phyloP scores from a whole-genome alignment of 2,329 filamentous ascomycete species.

The Botrytis tulipae region DNA sequence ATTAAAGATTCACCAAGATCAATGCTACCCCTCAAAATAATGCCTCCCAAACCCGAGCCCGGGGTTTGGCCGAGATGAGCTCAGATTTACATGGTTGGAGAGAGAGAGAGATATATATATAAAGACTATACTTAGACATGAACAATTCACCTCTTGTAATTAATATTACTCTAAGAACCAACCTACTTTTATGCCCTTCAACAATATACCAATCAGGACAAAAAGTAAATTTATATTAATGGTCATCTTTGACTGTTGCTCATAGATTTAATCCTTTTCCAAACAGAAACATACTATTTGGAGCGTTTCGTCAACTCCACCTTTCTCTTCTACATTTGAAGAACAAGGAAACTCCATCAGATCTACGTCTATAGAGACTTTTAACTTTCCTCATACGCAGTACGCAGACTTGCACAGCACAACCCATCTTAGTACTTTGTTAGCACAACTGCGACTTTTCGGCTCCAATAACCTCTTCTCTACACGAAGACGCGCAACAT shows the following conservation, averaged over 20 bases:
- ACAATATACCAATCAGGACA: background rate
- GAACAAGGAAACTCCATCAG: background rate
- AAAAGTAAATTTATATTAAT: too few species aligned
- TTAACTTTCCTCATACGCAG: too few species aligned
- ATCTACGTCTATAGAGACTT: fast-evolving
- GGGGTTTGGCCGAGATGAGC: background rate
- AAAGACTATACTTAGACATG: background rate
- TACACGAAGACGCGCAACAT: background rate
- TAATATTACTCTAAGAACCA: background rate
- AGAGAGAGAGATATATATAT: background rate
- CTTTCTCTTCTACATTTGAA: background rate
- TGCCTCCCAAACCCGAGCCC: background rate
- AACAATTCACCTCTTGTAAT: background rate
- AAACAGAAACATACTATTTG: background rate
- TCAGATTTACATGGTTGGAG: background rate
- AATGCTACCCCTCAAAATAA: background rate
- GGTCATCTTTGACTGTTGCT: background rate
- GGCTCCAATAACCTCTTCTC: background rate
- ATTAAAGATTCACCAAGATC: background rate
- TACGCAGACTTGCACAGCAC: background rate
- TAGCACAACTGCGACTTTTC: background rate
- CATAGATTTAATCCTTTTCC: background rate
- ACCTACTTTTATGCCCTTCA: background rate
- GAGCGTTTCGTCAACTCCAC: background rate
- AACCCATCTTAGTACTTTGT: background rate